Base-by-base conservation (phyloP, 2,329 filamentous ascomycete genomes). In the Colletotrichum musicola region DNA sequence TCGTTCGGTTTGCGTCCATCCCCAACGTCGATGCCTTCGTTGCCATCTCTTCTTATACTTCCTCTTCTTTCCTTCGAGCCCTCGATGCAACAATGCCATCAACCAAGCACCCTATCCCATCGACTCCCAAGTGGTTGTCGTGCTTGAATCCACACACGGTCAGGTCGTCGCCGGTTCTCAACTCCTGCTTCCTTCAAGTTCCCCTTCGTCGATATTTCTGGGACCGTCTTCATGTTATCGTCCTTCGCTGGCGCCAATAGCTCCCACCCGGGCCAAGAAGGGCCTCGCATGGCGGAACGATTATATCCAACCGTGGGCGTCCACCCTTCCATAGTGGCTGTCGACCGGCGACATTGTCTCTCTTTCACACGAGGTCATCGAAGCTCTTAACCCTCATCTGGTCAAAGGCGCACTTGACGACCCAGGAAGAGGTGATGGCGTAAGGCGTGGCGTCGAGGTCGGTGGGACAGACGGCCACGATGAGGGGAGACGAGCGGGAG, bases 401-500 rank as follows among this genome's bases (percentile, higher is more conserved):
- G 38, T 63, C 46, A 68, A 49, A n/a, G 30, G 16, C 46, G 38
- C 25, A 44, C 6, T 58, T 38, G 58, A 12, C 54, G 61, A 58
- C 20, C 18, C 14, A 1, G 40, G 42, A 10, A 27, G 54, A 25
- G 46, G 42, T 7, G 10, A 12, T 6, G 53, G 22, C 12, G 27
- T 44, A 10, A 54, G 35, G 12, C 40, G 20, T 49, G 44, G 38
- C 53, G 46, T 63, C 27, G 30, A 10, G 20, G 22, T 68, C 14
- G 42, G 22, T 42, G 14, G 20, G 20, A 14, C 13, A 16, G 22
- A 3, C 6, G 20, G 25, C 14, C 56, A 53, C 1, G 40, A 25
- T n/a, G 40, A 14, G 30, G 20, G 30, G 54, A 49, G 22, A 47
- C 18, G 35, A 40, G 46, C n/a, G 30, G 20, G 27, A 38, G 46